phyloP scores from a whole-genome alignment of 805 yeast genomes.

The Candida corydali region DNA sequence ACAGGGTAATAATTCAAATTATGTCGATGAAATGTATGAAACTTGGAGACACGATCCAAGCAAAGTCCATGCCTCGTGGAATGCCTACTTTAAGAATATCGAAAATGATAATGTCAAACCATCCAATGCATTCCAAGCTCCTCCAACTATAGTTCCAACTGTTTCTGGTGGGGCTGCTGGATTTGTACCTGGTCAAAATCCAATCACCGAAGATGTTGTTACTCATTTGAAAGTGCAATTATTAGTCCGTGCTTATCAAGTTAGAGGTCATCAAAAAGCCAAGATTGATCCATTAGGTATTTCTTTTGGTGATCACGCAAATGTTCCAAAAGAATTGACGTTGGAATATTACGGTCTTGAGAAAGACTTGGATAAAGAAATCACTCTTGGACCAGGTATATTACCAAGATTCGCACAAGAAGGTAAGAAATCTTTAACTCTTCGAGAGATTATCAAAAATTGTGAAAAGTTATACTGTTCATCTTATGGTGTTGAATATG shows the following conservation, averaged over 20 bases:
- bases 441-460: constrained; percentile 70
- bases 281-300: constrained; percentile 93
- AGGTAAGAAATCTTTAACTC: constrained; percentile 61
- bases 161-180: constrained; percentile 75
- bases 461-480: constrained; percentile 87
- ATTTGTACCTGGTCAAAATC: constrained; percentile 51
- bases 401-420: constrained; percentile 80
- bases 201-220: constrained; percentile 59
- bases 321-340: constrained; percentile 79
- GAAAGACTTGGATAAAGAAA: constrained; percentile 74
- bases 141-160: constrained; percentile 83
- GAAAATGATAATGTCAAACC: constrained; percentile 68
- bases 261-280: constrained; percentile 95
- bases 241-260: constrained; percentile 97
- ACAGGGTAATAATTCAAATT: constrained; percentile 79
- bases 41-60: constrained; percentile 90
- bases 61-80: constrained; percentile 95
- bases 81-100: constrained; percentile 90
- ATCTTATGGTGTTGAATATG: constrained; percentile 88
- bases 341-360: constrained; percentile 91
- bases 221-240: constrained; percentile 93
- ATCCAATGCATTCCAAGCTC: constrained; percentile 77
- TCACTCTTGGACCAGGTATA: constrained; percentile 96
- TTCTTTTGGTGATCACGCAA: constrained; percentile 67
- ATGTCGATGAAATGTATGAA: constrained; percentile 96